Conservation (phyloP, 2,329 filamentous ascomycete species). For the Penicillium sp. region DNA sequence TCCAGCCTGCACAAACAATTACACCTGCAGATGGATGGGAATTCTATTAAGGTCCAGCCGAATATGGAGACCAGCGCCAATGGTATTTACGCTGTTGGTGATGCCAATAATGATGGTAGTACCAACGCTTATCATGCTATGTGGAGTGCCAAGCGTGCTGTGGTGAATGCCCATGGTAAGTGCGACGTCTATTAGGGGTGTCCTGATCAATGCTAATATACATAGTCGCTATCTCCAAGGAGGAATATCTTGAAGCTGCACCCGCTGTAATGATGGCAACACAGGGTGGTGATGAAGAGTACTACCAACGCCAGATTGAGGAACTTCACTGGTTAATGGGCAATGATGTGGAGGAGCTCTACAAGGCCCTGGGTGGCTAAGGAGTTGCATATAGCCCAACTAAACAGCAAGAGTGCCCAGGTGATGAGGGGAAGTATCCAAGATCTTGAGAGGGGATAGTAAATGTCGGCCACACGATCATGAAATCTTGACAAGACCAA, state of each 20-base stretch:
- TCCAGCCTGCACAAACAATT: constrained; percentile 6
- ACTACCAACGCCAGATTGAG: constrained; percentile 9
- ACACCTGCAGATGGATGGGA: constrained; percentile 7
- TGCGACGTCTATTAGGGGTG: background rate
- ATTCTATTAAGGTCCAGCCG: constrained; percentile 2
- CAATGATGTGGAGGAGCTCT: constrained; percentile 6
- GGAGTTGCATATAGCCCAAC: background rate
- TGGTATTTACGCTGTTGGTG: constrained; percentile 60
- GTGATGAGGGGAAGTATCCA: background rate
- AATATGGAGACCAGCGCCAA: constrained; percentile 51
- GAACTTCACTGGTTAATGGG: constrained; percentile 6
- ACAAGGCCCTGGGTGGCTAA: constrained; percentile 5
- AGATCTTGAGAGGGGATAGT: no score
- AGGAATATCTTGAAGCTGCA: constrained; percentile 9
- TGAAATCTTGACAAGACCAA: no score
- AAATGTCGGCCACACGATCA: no score
- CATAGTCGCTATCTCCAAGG: constrained; percentile 8
- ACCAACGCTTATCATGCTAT: constrained; percentile 64
- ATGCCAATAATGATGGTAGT: constrained; percentile 59
- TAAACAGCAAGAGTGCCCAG: background rate
- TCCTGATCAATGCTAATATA: background rate
- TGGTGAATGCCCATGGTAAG: constrained; percentile 53
- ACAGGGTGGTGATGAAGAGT: constrained; percentile 4
- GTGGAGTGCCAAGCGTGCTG: constrained; percentile 58
- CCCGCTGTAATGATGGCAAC: constrained; percentile 2